Percentiles rank a stretch among this genome's conserved stretches.
These are phyloP conservation scores for Claviceps sp. DNA, from an alignment of 2,329 filamentous ascomycete genomes.

Conservation along the genomic window DNA sequence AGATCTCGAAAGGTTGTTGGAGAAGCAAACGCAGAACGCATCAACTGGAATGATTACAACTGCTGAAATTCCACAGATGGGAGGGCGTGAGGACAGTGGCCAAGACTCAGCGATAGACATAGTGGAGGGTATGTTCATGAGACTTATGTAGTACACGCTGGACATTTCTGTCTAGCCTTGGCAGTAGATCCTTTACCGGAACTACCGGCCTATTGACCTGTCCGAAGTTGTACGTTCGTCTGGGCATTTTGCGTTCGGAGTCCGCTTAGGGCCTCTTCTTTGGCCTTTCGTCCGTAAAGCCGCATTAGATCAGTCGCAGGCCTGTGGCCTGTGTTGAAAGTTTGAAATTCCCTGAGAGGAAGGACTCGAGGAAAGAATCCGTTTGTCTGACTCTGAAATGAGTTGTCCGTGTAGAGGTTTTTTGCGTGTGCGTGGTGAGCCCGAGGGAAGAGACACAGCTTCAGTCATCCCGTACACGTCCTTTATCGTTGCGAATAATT, in stretches of 20 bases:
- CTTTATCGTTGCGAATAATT: neutral
- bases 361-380: neutral
- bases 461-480: neutral
- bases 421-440: no score
- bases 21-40: neutral
- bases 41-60: neutral
- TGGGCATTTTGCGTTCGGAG: neutral
- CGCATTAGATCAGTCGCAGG: neutral
- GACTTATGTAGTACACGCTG: no score
- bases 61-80: neutral
- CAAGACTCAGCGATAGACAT: neutral
- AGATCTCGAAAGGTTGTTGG: neutral
- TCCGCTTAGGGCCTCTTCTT: neutral
- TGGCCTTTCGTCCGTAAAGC: neutral
- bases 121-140: neutral
- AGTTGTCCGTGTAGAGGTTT: neutral
- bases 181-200: no score
- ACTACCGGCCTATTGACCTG: no score
- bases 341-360: neutral
- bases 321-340: neutral
- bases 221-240: no score
- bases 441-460: neutral
- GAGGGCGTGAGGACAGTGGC: neutral
- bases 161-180: no score
- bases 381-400: no score